Evolutionary conservation across 2,329 filamentous ascomycete genomes (phyloP).

Genomic region (Neopestalotiopsis rosae): DNA sequence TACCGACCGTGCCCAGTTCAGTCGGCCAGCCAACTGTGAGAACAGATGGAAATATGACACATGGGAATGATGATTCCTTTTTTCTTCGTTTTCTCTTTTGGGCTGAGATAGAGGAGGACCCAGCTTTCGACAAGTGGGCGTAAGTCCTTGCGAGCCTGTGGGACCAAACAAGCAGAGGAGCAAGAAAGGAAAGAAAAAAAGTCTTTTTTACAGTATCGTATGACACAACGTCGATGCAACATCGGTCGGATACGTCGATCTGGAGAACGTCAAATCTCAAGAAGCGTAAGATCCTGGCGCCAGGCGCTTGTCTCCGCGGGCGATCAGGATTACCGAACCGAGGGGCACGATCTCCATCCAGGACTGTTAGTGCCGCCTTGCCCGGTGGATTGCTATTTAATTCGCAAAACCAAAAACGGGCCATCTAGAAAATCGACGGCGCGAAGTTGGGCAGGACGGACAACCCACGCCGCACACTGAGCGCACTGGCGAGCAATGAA

Average conservation of each 20-base stretch:
- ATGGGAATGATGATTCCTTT: not conserved
- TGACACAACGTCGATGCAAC: constrained; percentile 36
- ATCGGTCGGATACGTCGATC: constrained; percentile 38
- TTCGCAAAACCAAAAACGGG: not conserved
- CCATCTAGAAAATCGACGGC: not conserved
- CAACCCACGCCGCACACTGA: not conserved
- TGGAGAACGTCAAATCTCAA: constrained; percentile 35
- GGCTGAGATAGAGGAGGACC: not conserved
- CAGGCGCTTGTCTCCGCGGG: constrained; percentile 28
- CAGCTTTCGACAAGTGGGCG: not conserved
- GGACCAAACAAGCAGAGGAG: not conserved
- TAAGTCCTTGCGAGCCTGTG: not conserved
- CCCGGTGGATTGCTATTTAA: not conserved
- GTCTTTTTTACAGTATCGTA: constrained; percentile 24
- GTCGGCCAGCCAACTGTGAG: constrained; percentile 5
- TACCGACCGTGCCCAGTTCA: not conserved
- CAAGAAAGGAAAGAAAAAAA: not conserved
- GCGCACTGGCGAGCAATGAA: not conserved
- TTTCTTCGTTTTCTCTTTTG: not conserved
- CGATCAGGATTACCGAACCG: constrained; percentile 4
- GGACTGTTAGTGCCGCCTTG: not conserved
- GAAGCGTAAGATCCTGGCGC: constrained; percentile 28
- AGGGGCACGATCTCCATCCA: not conserved
- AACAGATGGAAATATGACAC: constrained; percentile 17
- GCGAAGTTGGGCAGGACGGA: constrained; percentile 1